Conservation (phyloP, 768 basidiomycete species). For the Trametes cubensis region DNA sequence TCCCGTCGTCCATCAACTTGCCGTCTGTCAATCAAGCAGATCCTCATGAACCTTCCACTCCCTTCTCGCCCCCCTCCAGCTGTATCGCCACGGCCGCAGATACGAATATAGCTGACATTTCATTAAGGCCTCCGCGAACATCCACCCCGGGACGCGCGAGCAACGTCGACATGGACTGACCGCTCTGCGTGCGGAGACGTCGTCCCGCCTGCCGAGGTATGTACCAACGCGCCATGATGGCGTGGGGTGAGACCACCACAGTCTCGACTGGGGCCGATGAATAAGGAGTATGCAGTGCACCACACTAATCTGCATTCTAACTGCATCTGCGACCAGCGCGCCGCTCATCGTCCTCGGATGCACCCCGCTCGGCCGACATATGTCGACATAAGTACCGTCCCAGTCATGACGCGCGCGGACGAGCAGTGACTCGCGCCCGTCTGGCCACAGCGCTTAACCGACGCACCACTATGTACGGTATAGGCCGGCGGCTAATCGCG, state of each 20-base stretch:
- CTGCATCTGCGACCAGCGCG: not conserved
- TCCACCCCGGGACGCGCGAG: not conserved
- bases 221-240: not conserved
- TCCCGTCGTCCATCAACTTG: not conserved
- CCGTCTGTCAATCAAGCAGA: slow-evolving; percentile 10
- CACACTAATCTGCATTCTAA: slow-evolving; percentile 1
- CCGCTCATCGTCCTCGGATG: not conserved
- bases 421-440: not conserved
- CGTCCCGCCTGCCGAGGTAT: too few relatives aligned
- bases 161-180: too few relatives aligned
- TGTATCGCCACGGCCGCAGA: not conserved
- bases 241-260: not conserved
- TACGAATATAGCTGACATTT: too few relatives aligned
- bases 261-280: not conserved
- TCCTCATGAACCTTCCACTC: slow-evolving; percentile 3
- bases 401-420: not conserved
- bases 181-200: too few relatives aligned
- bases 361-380: slow-evolving; percentile 7
- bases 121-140: not conserved
- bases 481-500: not conserved
- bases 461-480: too few relatives aligned
- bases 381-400: not conserved
- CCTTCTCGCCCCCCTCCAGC: not conserved
- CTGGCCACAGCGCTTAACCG: too few relatives aligned
- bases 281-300: not conserved